Evolutionary conservation across 805 yeast species (phyloP).

Genomic region (Candida krabiensis): DNA sequence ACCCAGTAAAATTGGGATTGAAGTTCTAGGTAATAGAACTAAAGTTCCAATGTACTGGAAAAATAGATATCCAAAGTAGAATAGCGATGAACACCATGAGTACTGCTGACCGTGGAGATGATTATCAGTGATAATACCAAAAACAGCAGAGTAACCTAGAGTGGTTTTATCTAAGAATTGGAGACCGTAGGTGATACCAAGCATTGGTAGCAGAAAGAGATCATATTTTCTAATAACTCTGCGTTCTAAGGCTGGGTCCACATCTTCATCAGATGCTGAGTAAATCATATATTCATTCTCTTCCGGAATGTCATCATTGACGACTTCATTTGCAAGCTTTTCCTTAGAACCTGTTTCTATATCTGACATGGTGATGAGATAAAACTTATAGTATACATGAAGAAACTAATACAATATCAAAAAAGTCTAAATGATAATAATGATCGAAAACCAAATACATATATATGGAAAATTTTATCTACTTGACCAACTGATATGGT

Average conservation of each 20-base stretch:
- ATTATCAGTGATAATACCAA: constrained; percentile 51
- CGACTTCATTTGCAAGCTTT: neutral
- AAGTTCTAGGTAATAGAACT: constrained; percentile 50
- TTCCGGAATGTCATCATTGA: constrained; percentile 1
- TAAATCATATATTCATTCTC: constrained; percentile 1
- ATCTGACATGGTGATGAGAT: constrained; percentile 6
- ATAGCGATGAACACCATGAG: constrained; percentile 33
- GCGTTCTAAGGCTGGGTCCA: constrained; percentile 12
- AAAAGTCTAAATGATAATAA: no score
- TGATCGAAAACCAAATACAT: no score
- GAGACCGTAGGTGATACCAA: constrained; percentile 47
- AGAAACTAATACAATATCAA: no score
- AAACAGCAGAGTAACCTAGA: constrained; percentile 50
- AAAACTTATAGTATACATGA: neutral
- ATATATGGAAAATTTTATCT: no score
- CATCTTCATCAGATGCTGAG: constrained; percentile 1
- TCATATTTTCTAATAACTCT: constrained; percentile 41
- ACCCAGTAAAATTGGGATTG: constrained; percentile 51
- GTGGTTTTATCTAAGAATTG: constrained; percentile 60
- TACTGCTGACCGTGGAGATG: constrained; percentile 42
- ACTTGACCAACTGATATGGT: no score
- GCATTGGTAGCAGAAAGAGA: constrained; percentile 45
- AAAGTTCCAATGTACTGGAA: constrained; percentile 50
- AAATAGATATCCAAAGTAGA: constrained; percentile 57
- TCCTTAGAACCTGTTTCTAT: constrained; percentile 3